A percentile compares a stretch with the other conserved stretches of the same genome.
Evolutionary conservation across 2,329 filamentous ascomycete species (phyloP).

Genomic region (Sporothrix phasma): DNA sequence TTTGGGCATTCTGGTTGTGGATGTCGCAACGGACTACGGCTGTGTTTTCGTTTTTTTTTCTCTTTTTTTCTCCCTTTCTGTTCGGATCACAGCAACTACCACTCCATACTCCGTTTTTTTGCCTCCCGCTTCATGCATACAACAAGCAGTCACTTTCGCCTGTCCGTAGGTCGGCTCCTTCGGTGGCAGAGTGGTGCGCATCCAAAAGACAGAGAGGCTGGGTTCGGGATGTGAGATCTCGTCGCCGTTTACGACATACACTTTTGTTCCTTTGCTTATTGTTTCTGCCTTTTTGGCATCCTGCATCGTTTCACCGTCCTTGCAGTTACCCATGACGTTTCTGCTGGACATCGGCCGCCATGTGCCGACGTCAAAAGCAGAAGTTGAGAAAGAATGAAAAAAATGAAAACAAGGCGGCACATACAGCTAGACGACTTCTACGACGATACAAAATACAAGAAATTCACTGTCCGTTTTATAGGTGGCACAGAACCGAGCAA

Average conservation of each 20-base stretch:
- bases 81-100: neutral
- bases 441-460: neutral
- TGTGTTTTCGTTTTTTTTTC: neutral
- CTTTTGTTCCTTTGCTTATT: neutral
- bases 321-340: neutral
- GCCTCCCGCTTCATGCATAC: neutral
- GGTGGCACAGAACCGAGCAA: too few species aligned
- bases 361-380: neutral
- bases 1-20: neutral
- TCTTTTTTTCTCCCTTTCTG: neutral
- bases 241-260: neutral
- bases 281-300: neutral
- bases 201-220: neutral
- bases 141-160: neutral
- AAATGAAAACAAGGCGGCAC: neutral
- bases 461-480: neutral
- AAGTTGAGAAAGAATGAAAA: too few species aligned
- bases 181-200: neutral
- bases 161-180: conserved; percentile 4
- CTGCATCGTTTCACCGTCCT: neutral
- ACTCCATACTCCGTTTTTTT: neutral
- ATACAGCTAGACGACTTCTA: neutral
- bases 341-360: neutral
- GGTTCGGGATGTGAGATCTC: neutral
- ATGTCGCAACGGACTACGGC: neutral